Evolutionary conservation across 2,329 filamentous ascomycete species (phyloP), one percentile per base, ranked within the genome.

Genomic region (Biscogniauxia sp.): DNA sequence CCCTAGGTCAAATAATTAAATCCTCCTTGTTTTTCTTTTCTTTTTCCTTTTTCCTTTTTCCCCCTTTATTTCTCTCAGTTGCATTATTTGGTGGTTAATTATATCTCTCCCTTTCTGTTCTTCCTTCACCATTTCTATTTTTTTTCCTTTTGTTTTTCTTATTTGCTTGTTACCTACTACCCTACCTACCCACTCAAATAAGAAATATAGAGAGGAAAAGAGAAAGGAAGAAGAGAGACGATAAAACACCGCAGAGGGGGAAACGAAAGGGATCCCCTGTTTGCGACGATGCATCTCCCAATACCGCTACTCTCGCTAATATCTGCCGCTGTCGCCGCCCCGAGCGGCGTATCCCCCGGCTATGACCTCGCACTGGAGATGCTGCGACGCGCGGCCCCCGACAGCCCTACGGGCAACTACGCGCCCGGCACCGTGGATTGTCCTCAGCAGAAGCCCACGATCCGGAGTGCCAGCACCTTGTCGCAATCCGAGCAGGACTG

Each of bases 401-500:
- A 74, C 45, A 66, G 63, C 54, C 72, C 72, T 9, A 70, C 70
- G 11, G 80, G 90, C 69, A 85, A 86, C 63, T 97, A 97, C 74
- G 84, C 87, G 1, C 93, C 93, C 0, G 77, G 81, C 37, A 72
- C 77, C 5, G 88, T 91, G 51, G 74, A 83, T 64, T 97, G 93
- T 70, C 92, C 93, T 3, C 77, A 80, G 6, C 79, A 79, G n/a
- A 82, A 85, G 52, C 93, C 93, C 0, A 81, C 79, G 1, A 85
- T 96, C 58, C 87, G 93, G 66, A 74, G 74, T 41, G 91, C 90
- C 53, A 75, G 76, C 25, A 70, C 71, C 0, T 77, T 97, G 9
- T 94, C 91, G 2, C 68, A 79, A 17, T 80, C 88, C 59, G 94
- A 97, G 78, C 82, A 80, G 49, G 78, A 83, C 71, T 97, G 93